Evolutionary conservation across 305 asterid species (phyloP).

Genomic region (Plantago lanceolata): DNA sequence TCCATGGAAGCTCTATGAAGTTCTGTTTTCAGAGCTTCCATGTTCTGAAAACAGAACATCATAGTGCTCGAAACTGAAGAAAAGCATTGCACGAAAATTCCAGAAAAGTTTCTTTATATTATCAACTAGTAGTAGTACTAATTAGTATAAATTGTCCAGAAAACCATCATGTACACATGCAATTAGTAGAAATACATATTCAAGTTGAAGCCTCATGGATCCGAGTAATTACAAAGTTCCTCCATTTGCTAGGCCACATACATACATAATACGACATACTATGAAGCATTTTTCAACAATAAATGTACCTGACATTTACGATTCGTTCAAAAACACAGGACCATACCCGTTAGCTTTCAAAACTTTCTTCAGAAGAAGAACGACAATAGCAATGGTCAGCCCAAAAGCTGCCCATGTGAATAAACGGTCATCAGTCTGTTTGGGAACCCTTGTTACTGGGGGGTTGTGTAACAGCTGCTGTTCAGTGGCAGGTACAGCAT

Average conservation of each 20-base stretch:
- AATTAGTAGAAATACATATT: constrained; percentile 6
- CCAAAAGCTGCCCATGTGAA: constrained; percentile 79
- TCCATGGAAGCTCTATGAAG: too few species aligned
- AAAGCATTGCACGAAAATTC: too few species aligned
- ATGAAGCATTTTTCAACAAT: constrained; percentile 9
- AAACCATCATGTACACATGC: not conserved
- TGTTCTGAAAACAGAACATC: too few species aligned
- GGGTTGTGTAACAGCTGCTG: constrained; percentile 39
- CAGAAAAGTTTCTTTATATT: too few species aligned
- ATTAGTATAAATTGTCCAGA: too few species aligned
- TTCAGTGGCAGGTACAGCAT: constrained; percentile 28
- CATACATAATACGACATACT: constrained; percentile 13
- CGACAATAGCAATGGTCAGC: constrained; percentile 62
- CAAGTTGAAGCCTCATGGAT: constrained; percentile 14
- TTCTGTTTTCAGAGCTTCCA: too few species aligned
- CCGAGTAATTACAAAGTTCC: constrained; percentile 19
- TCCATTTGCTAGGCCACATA: constrained; percentile 9
- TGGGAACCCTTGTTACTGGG: constrained; percentile 36
- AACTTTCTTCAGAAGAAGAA: constrained; percentile 72
- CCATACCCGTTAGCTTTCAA: constrained; percentile 72
- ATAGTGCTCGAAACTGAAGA: too few species aligned
- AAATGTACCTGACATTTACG: constrained; percentile 32
- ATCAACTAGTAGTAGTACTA: too few species aligned
- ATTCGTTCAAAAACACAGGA: constrained; percentile 61
- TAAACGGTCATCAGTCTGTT: constrained; percentile 67